Evolutionary conservation across 371 early-diverging fungal genomes (phyloP).

Genomic region (Actinomortierella wolfii): DNA sequence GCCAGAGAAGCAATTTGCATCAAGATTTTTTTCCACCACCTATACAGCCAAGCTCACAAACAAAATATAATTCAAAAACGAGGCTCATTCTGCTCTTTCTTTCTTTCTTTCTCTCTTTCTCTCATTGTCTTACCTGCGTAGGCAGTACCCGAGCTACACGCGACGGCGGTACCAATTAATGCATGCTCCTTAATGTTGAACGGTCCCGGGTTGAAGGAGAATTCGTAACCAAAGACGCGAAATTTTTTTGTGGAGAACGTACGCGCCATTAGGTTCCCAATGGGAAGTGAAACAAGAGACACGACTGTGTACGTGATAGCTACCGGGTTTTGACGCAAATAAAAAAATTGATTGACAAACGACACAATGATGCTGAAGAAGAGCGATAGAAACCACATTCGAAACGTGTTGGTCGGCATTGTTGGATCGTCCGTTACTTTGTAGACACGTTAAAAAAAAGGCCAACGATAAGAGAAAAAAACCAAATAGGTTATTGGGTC

Average conservation of each 20-base stretch:
- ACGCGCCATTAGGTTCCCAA: slow-evolving; percentile 65
- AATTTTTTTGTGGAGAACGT: slow-evolving; percentile 52
- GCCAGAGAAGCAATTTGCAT: no score
- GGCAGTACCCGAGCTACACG: slow-evolving; percentile 57
- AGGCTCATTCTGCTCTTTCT: no score
- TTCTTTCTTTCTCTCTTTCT: no score
- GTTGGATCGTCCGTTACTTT: slow-evolving; percentile 60
- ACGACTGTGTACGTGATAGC: slow-evolving; percentile 60
- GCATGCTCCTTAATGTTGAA: slow-evolving; percentile 81
- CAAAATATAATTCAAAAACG: slow-evolving; percentile 54
- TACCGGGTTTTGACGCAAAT: slow-evolving; percentile 69
- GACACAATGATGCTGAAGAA: slow-evolving; percentile 63
- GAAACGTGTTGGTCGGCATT: slow-evolving; percentile 69
- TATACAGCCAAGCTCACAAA: slow-evolving; percentile 43
- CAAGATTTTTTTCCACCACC: background rate
- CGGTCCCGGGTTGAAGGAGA: slow-evolving; percentile 66
- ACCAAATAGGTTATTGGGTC: background rate
- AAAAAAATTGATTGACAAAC: slow-evolving; percentile 76
- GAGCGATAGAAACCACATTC: slow-evolving; percentile 69
- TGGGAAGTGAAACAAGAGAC: slow-evolving; percentile 63
- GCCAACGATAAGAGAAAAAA: slow-evolving; percentile 2
- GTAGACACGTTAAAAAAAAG: background rate
- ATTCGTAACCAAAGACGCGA: slow-evolving; percentile 52
- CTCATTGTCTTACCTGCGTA: slow-evolving; percentile 60
- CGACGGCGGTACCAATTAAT: slow-evolving; percentile 51